Percentiles rank a stretch among this genome's conserved stretches.
Evolutionary conservation across 306 rosid species (phyloP).

Genomic region (Castanospermum australe): DNA sequence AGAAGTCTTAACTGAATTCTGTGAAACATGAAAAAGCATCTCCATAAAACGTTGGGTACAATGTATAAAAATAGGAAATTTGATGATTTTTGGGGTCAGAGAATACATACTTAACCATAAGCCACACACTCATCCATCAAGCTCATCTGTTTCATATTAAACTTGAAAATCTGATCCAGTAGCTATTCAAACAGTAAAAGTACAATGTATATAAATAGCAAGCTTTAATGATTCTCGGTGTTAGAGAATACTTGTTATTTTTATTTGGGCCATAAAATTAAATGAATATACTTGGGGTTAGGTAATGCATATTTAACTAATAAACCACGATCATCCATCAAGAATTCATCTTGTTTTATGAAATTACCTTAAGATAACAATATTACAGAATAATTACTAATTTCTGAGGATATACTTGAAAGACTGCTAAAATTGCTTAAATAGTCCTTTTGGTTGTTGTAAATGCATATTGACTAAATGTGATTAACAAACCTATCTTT

Average conservation of each 20-base stretch:
- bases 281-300: not conserved
- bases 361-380: not conserved
- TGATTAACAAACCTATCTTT: constrained; percentile 20
- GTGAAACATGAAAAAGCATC: no score
- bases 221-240: not conserved
- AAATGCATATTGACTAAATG: constrained; percentile 8
- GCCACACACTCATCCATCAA: no score
- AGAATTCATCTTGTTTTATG: not conserved
- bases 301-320: not conserved
- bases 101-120: not conserved
- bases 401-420: constrained; percentile 17
- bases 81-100: not conserved
- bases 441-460: not conserved
- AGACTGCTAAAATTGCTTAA: not conserved
- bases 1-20: not conserved
- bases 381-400: not conserved
- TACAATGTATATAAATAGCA: not conserved
- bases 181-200: not conserved
- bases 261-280: no score
- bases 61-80: not conserved
- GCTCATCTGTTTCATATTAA: no score
- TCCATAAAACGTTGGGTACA: no score
- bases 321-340: not conserved
- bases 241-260: not conserved
- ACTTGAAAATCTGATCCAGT: no score